These are phyloP conservation scores for Botrytis deweyae DNA, from an alignment of 2,329 filamentous ascomycete genomes.

Conservation along the genomic window DNA sequence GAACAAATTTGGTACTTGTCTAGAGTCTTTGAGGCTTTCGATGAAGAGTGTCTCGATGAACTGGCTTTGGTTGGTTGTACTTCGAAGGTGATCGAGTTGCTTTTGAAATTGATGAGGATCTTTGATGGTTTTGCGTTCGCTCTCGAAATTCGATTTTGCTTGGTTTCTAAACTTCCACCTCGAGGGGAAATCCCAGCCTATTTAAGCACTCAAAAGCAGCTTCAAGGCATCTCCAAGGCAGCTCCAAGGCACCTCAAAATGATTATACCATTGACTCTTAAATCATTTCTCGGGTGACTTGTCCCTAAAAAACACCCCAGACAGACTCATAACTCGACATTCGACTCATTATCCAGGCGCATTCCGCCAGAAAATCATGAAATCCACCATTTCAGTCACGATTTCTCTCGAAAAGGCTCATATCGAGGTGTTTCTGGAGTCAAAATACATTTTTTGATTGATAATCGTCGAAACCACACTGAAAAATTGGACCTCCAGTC, in stretches of 20 bases:
- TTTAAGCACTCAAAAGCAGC: not conserved
- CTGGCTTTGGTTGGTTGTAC: not conserved
- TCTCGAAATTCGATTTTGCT: not conserved
- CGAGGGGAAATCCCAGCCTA: not conserved
- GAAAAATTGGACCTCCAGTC: too few relatives aligned
- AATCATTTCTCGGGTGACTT: not conserved
- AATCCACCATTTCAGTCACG: not conserved
- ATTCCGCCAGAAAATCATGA: not conserved
- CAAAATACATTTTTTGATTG: not conserved
- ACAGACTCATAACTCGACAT: too few relatives aligned
- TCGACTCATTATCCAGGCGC: too few relatives aligned
- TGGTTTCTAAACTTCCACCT: not conserved
- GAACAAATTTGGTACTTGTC: not conserved
- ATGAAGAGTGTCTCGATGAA: not conserved
- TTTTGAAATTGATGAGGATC: too few relatives aligned
- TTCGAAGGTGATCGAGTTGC: too few relatives aligned
- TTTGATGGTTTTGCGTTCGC: too few relatives aligned
- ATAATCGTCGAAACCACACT: not conserved
- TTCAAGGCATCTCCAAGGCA: too few relatives aligned
- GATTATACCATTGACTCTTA: not conserved
- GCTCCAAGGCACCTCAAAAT: too few relatives aligned
- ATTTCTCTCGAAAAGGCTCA: not conserved
- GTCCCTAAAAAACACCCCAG: too few relatives aligned
- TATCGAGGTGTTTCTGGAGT: too few relatives aligned
- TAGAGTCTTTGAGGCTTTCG: not conserved